Percentiles rank a stretch among this genome's conserved stretches.
Evolutionary conservation across 2,329 filamentous ascomycete species (phyloP).

Genomic region (Orbilia javanica): DNA sequence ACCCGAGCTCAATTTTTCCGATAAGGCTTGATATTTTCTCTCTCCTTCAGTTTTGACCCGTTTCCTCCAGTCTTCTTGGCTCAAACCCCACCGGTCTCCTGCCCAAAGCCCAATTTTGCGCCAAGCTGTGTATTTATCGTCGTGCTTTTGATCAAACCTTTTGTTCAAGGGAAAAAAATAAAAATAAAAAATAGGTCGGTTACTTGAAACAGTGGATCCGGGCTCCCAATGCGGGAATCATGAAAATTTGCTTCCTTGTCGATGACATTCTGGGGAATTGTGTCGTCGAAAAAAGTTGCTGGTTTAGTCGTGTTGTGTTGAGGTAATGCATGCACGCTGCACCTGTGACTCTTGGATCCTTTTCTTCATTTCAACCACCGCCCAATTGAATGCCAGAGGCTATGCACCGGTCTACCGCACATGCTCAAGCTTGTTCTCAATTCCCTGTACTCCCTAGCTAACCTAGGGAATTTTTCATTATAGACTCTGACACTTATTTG

Average conservation of each 20-base stretch:
- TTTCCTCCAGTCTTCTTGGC: conserved; percentile 13
- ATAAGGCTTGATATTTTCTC: no score
- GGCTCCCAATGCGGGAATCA: conserved; percentile 43
- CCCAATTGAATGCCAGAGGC: conserved; percentile 8
- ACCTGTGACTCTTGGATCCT: conserved; percentile 34
- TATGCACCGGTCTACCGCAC: conserved; percentile 11
- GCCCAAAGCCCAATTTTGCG: conserved; percentile 42
- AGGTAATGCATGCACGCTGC: conserved; percentile 50
- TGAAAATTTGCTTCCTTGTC: conserved; percentile 42
- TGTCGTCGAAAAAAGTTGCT: conserved; percentile 46
- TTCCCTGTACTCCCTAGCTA: conserved; percentile 21
- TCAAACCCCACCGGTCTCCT: conserved; percentile 27
- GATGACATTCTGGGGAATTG: conserved; percentile 48
- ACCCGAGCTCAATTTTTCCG: no score
- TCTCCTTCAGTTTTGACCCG: conserved; percentile 35
- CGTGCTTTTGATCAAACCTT: conserved; percentile 39
- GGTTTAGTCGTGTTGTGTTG: conserved; percentile 49
- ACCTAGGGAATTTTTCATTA: conserved; percentile 13
- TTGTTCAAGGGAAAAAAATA: no score
- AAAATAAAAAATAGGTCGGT: no score
- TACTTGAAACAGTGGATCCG: conserved; percentile 55
- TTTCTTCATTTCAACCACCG: conserved; percentile 9
- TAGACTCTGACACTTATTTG: conserved; percentile 47
- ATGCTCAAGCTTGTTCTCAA: conserved; percentile 1
- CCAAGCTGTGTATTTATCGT: conserved; percentile 49